Conservation (phyloP, 208 protist species). For the Trichomonas vaginalis region DNA sequence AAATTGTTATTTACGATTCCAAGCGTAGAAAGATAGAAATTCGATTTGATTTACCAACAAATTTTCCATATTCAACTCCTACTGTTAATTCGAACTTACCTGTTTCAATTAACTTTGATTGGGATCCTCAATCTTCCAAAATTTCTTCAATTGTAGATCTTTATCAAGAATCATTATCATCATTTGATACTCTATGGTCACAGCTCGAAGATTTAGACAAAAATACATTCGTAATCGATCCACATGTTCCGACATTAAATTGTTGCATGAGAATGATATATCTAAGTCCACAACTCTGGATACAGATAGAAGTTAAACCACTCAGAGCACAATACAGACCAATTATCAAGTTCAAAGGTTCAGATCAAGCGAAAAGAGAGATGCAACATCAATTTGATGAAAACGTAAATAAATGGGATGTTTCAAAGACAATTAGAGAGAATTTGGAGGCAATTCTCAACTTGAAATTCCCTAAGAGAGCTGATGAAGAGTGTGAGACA, state of each 20-base stretch:
- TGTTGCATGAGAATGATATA: neutral
- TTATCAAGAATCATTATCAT: neutral
- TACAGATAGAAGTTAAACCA: neutral
- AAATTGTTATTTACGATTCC: neutral
- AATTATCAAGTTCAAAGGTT: neutral
- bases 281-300: neutral
- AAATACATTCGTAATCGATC: neutral
- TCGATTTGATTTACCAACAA: neutral
- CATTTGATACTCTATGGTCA: neutral
- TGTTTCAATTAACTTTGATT: neutral
- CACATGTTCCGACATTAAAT: neutral
- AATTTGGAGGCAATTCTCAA: neutral
- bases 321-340: neutral
- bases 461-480: neutral
- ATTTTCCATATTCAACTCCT: neutral
- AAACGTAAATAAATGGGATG: neutral
- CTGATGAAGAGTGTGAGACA: neutral
- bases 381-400: neutral
- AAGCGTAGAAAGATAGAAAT: neutral
- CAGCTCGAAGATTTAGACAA: neutral
- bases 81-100: neutral
- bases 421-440: neutral
- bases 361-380: neutral
- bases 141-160: neutral
- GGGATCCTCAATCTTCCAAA: neutral